Evolutionary conservation across 192 early-diverging fungal genomes (phyloP).

Genomic region (Tieghemiomyces parasiticus): DNA sequence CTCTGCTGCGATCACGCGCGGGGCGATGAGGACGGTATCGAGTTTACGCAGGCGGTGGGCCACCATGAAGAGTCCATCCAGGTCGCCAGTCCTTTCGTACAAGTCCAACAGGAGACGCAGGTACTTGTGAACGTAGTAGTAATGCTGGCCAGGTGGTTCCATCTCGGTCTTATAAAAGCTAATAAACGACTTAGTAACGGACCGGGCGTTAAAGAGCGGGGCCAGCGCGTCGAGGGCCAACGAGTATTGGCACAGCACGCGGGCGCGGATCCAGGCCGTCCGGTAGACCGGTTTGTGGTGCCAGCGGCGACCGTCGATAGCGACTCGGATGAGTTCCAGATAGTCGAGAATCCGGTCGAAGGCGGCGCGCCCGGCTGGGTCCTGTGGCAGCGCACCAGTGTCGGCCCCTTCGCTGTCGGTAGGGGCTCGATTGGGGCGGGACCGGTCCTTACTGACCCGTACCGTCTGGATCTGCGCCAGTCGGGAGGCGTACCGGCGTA

Average conservation of each 20-base stretch:
- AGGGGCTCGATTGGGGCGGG: too few species aligned
- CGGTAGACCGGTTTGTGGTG: conserved; percentile 10
- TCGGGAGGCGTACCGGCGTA: too few species aligned
- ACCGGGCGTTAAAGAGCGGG: conserved; percentile 5
- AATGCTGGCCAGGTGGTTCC: conserved; percentile 3
- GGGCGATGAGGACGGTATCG: conserved; percentile 6
- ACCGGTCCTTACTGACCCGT: too few species aligned
- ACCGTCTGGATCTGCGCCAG: too few species aligned
- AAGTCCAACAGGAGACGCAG: background rate
- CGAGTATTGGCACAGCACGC: background rate
- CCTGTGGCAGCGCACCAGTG: background rate
- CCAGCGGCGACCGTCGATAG: conserved; percentile 3
- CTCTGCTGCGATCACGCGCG: background rate
- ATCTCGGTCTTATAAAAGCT: conserved; percentile 8
- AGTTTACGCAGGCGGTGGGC: conserved; percentile 7
- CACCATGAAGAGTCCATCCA: conserved; percentile 5
- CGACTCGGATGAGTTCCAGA: background rate
- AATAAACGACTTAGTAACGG: conserved; percentile 6
- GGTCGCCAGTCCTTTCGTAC: background rate
- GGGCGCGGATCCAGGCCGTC: background rate
- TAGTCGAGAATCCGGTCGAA: background rate
- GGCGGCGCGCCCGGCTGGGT: background rate
- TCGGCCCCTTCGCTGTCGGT: too few species aligned
- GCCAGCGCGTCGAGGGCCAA: background rate
- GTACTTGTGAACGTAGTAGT: conserved; percentile 11